Percentiles rank a stretch among this genome's conserved stretches.
phyloP scores from a whole-genome alignment of 1,284 basidiomycete species.

The Pascua sp. region DNA sequence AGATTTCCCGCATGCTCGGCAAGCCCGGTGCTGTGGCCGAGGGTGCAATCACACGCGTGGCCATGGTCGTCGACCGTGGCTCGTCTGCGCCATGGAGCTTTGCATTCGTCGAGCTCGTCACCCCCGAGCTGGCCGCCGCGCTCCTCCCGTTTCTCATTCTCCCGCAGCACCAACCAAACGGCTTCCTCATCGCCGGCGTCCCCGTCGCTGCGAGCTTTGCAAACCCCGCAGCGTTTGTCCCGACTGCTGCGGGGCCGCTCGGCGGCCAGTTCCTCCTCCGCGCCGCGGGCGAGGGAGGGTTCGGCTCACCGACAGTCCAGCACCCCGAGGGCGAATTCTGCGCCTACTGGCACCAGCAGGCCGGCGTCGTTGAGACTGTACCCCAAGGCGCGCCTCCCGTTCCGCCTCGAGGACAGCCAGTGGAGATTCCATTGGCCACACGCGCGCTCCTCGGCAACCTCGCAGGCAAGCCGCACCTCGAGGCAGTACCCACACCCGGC shows the following conservation, averaged over 20 bases:
- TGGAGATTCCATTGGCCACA: constrained; percentile 15
- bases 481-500: background rate
- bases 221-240: constrained; percentile 77
- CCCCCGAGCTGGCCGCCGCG: constrained; percentile 63
- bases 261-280: constrained; percentile 34
- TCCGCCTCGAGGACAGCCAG: constrained; percentile 1
- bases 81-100: constrained; percentile 83
- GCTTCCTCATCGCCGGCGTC: constrained; percentile 78
- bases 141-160: constrained; percentile 77
- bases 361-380: constrained; percentile 29
- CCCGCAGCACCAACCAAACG: constrained; percentile 73
- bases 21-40: constrained; percentile 67
- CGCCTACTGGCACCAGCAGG: constrained; percentile 41
- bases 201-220: constrained; percentile 86
- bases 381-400: constrained; percentile 24
- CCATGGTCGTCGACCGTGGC: constrained; percentile 78
- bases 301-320: constrained; percentile 47
- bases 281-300: constrained; percentile 33
- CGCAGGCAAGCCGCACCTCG: constrained; percentile 20
- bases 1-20: constrained; percentile 58
- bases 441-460: constrained; percentile 34
- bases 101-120: constrained; percentile 84
- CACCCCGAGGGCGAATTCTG: constrained; percentile 57
- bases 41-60: constrained; percentile 77
- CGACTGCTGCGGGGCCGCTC: constrained; percentile 57